Evolutionary conservation across 108 stramenopile genomes (phyloP).

Genomic region (Cyclotella baltica): DNA sequence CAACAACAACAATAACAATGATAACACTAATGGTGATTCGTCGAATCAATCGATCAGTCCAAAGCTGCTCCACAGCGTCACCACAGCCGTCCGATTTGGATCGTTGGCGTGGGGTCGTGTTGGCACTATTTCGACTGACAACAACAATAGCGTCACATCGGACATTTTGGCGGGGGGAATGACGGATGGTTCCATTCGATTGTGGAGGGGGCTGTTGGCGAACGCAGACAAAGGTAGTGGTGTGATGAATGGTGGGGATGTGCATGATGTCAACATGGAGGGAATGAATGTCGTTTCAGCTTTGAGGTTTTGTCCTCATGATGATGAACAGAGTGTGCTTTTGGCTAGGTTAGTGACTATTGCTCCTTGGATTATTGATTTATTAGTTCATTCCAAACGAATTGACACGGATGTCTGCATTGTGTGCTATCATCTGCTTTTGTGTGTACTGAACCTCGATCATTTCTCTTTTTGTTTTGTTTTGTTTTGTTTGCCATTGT

Average conservation of each 20-base stretch:
- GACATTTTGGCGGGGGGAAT: constrained; percentile 96
- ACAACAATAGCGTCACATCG: no score
- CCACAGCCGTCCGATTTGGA: constrained; percentile 79
- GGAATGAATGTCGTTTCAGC: constrained; percentile 76
- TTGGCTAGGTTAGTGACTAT: constrained; percentile 90
- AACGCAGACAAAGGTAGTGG: constrained; percentile 45
- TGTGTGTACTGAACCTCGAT: no score
- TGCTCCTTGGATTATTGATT: constrained; percentile 40
- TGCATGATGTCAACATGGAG: constrained; percentile 39
- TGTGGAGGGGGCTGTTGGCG: constrained; percentile 89
- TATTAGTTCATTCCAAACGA: no score
- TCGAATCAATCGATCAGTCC: no score
- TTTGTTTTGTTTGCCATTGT: no score
- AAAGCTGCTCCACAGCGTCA: constrained; percentile 51
- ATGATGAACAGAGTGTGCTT: constrained; percentile 69
- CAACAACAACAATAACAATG: no score
- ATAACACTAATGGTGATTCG: no score
- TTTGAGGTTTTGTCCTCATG: constrained; percentile 87
- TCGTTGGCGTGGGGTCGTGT: constrained; percentile 64
- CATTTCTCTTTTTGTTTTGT: no score
- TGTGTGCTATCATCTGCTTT: no score
- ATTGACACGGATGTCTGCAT: no score
- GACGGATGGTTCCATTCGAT: constrained; percentile 91
- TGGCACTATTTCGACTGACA: constrained; percentile 1
- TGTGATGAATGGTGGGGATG: no score